Evolutionary conservation across 768 basidiomycete genomes (phyloP), one percentile per base, ranked within the genome.

Genomic region (Amanita subjunquillea): DNA sequence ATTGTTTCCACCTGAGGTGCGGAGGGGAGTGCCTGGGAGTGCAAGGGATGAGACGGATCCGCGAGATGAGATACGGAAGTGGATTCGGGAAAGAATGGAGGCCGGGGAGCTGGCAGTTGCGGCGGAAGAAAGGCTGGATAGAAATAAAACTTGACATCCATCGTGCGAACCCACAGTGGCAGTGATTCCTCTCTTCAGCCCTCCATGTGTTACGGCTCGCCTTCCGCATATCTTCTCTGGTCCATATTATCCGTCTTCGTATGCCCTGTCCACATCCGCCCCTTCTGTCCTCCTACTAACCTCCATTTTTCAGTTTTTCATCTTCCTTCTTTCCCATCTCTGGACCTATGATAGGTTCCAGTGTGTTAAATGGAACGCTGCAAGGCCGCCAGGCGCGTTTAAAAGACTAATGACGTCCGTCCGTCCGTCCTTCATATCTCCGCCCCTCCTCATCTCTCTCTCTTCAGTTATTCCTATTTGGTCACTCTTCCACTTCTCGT

Each of bases 341-440:
- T 91, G 85, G 85, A 72, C 69, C 56, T 91, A 89, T 60, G 88
- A 91, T 68, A 74, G 68, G 54, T 86, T 89, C 66, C 74, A 80
- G 56, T 89, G 88, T 65, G 66, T 89, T 43, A 76, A 71, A 65
- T 89, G 87, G 86, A 74, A 80, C 62, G 74, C 81, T 12, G 86
- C 85, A 32, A 75, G 85, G 49, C 85, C 87, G 63, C 85, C 84
- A 53, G 89, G 89, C 52, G 81, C 88, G 10, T 91, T 91, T 77
- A 90, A 86, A 68, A 76, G 90, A 48, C 75, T 91, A 62, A 91
- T 91, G 89, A 91, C 86, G 86, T 89, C 62, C 62, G 81, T 72
- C 62, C 62, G 80, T 72, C 37, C 40, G 32, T 17, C 34, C 34
- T 37, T 54, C 42, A 40, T 36, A 30, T 48, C 29, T 43, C 50